Percentiles rank a stretch among this genome's conserved stretches.
Evolutionary conservation across 176 grass and related monocot genomes (phyloP).

Genomic region (Aegilops speltoides): DNA sequence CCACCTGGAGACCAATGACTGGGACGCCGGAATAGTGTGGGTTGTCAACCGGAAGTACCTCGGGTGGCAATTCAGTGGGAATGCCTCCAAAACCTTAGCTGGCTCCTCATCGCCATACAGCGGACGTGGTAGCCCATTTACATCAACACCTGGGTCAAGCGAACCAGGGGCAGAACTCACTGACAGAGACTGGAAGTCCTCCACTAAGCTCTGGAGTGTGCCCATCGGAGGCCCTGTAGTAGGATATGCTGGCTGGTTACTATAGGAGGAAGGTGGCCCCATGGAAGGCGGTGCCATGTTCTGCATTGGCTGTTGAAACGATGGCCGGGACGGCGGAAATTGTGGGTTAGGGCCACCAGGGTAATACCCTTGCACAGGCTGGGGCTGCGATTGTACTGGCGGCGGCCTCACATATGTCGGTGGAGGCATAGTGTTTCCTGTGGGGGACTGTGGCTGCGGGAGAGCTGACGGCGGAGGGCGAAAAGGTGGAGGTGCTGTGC

Average conservation of each 20-base stretch:
- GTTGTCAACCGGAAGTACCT: slow-evolving; percentile 93
- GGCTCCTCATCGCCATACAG: slow-evolving; percentile 75
- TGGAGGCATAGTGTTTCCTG: slow-evolving; percentile 16
- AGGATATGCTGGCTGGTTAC: slow-evolving; percentile 49
- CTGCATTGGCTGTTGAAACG: slow-evolving; percentile 43
- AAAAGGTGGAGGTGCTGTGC: slow-evolving; percentile 27
- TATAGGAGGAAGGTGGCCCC: slow-evolving; percentile 14
- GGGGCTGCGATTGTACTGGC: slow-evolving; percentile 26
- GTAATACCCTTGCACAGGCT: slow-evolving; percentile 46
- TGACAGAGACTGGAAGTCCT: slow-evolving; percentile 93
- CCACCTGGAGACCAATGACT: slow-evolving; percentile 87
- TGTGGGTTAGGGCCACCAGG: slow-evolving; percentile 31
- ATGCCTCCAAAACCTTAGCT: slow-evolving; percentile 57
- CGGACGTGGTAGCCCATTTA: slow-evolving; percentile 77
- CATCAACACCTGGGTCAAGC: slow-evolving; percentile 68
- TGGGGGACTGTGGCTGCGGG: slow-evolving; percentile 37
- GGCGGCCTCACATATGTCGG: slow-evolving; percentile 30
- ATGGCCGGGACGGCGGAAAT: slow-evolving; percentile 30
- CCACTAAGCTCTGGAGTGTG: slow-evolving; percentile 54
- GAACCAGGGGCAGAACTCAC: slow-evolving; percentile 72
- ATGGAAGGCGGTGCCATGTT: slow-evolving; percentile 50
- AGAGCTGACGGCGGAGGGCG: slow-evolving; percentile 3
- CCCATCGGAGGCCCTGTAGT: slow-evolving; percentile 42
- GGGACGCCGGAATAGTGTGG: slow-evolving; percentile 74
- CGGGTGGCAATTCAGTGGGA: slow-evolving; percentile 80